These are phyloP conservation scores for Oryza australiensis DNA, from an alignment of 176 grass and related monocot species.

Conservation along the genomic window DNA sequence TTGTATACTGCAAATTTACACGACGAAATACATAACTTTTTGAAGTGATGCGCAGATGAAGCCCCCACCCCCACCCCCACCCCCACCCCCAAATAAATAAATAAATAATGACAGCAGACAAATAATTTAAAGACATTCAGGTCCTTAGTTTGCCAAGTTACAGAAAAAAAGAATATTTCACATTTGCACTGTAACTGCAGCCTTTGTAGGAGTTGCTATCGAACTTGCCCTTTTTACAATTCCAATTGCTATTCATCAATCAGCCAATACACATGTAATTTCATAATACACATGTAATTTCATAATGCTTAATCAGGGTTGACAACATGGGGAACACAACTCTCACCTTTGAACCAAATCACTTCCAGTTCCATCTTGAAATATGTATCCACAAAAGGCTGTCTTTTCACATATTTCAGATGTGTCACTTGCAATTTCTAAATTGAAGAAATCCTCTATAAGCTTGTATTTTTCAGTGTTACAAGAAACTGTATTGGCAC, in stretches of 20 bases:
- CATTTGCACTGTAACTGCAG: neutral
- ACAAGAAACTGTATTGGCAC: conserved; percentile 18
- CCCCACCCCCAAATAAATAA: neutral
- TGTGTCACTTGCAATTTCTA: conserved; percentile 46
- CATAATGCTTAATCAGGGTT: conserved; percentile 25
- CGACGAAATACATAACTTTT: neutral
- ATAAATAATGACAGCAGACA: conserved; percentile 11
- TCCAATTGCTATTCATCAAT: conserved; percentile 27
- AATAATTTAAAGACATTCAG: conserved; percentile 3
- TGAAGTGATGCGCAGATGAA: too few species aligned
- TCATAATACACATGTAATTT: conserved; percentile 23
- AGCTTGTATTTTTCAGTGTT: conserved; percentile 30
- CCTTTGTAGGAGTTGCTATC: neutral
- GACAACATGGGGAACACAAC: conserved; percentile 13
- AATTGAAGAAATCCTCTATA: conserved; percentile 58
- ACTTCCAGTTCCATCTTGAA: conserved; percentile 51
- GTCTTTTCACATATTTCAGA: conserved; percentile 73
- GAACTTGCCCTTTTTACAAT: neutral
- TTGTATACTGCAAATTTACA: neutral
- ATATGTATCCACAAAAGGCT: conserved; percentile 68
- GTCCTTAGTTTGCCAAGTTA: conserved; percentile 2
- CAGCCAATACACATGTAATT: conserved; percentile 4
- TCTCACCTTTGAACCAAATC: conserved; percentile 62
- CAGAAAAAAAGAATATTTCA: conserved; percentile 9
- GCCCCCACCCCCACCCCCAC: too few species aligned